Evolutionary conservation across 2,329 filamentous ascomycete genomes (phyloP), one percentile per base, ranked within the genome.

Genomic region (Ophiostoma pallidulum): DNA sequence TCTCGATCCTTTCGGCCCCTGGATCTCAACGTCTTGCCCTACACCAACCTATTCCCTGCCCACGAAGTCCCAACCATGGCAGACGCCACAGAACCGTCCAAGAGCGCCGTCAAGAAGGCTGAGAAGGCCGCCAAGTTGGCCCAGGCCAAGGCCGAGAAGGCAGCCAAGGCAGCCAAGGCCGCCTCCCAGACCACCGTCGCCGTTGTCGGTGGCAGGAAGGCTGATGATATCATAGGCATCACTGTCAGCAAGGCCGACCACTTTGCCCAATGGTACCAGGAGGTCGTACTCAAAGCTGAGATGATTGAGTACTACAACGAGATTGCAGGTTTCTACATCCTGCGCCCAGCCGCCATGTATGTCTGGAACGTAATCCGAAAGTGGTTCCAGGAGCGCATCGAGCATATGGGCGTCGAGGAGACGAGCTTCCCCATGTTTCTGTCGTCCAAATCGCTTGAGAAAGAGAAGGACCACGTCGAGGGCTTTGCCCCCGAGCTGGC

Each of bases 381-480:
- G 57, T 83, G 78, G 78, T 84, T 84, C 65, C 73, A 77, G 57
- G 70, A 72, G 57, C 78, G 81, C 58, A 98, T 97, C 64, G 90
- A 94, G 74, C 80, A 77, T 42, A 78, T 97, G 73, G 90, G 88
- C 48, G 91, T 97, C 48, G 86, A 92, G 66, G 94, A 98, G 72
- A 86, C 87, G 63, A 95, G 88, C 66, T 98, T 98, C 67, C 92
- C 92, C 51, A 84, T 98, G 66, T 98, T 96, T 69, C 79, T 98
- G 55, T 94, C 88, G 16, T 75, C 86, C 61, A 94, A 94, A 68
- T 94, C 94, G 35, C 71, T 98, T 54, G 76, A 80, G 63, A 78
- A 78, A 64, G 90, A 96, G 68, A 96, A 96, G 76, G 86, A 92
- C 60, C 92, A 98, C 66, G 86, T 98, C 53, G 91, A 98, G 67